phyloP scores from a whole-genome alignment of 31 red algal species.

The Asparagopsis taxiformis region DNA sequence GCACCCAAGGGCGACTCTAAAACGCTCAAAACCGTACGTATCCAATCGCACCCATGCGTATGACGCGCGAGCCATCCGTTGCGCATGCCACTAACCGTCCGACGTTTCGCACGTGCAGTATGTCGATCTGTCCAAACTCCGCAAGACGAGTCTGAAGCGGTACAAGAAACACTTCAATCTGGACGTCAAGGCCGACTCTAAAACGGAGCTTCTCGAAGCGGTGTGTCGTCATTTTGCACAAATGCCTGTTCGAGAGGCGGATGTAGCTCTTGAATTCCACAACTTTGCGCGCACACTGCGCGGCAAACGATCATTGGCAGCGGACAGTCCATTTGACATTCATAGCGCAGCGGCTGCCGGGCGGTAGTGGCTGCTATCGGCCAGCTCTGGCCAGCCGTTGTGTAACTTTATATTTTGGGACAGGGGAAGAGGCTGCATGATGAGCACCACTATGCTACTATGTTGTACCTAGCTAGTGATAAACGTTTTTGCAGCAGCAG shows the following conservation, averaged over 20 bases:
- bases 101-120: too few species aligned
- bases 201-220: slow-evolving; percentile 64
- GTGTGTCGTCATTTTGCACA: slow-evolving; percentile 66
- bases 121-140: slow-evolving; percentile 79
- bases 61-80: too few species aligned
- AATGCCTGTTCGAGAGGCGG: slow-evolving; percentile 75
- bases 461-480: too few species aligned
- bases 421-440: too few species aligned
- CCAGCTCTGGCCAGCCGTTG: neutral
- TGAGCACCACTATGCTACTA: too few species aligned
- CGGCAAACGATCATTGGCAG: slow-evolving; percentile 4
- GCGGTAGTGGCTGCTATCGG: neutral
- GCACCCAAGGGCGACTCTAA: too few species aligned
- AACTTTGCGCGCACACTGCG: slow-evolving; percentile 31
- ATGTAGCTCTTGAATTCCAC: slow-evolving; percentile 64
- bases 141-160: slow-evolving; percentile 67
- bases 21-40: too few species aligned
- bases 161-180: slow-evolving; percentile 85
- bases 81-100: too few species aligned
- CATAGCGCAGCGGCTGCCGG: neutral
- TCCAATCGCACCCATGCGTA: too few species aligned
- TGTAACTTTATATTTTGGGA: too few species aligned
- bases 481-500: too few species aligned
- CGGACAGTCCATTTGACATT: neutral
- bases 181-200: slow-evolving; percentile 77